Base-by-base conservation (phyloP, 768 basidiomycete genomes). In the Macrolepiota albuminosa region DNA sequence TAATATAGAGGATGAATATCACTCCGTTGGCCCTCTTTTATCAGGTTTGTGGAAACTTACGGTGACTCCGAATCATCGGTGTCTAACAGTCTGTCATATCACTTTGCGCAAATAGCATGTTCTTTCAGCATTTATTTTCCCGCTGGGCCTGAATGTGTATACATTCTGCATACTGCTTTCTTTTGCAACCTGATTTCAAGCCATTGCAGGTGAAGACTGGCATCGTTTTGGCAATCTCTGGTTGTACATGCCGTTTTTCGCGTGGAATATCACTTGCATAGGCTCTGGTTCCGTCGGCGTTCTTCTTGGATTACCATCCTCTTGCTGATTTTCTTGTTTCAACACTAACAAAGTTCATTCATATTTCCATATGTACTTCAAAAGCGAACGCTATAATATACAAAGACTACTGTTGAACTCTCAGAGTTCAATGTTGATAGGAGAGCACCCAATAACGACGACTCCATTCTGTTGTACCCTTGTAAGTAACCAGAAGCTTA, bases 391-490 rank as follows among this genome's bases (percentile, higher is more conserved):
- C 18, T 48, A 16, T 47, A 14, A 24, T 9, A 26, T 29, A 14
- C 26, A 29, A 13, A 6, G 46, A 29, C 26, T 47, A 42, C 42
- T 26, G 24, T 47, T 8, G 14, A 6, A n/a, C 37, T 37, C 6
- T 61, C 45, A 66, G 26, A 61, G 36, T 58, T 61, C 55, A 45
- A 67, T 29, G 40, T 65, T 65, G 59, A 67, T 64, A 43, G 66
- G 66, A 37, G 43, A 54, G 63, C 66, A 67, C 6, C 61, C 63
- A 39, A 67, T 1, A 54, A 46, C 56, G 33, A 65, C 34, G 34
- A 65, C 31, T 29, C 66, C 66, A 31, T 29, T 63, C 66, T 67
- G 34, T 18, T 16, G 4, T 46, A 26, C 26, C 3, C 4, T 48
- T 8, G 54, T 46, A 33, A 54, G 52, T 34, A 11, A 31, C n/a